These are phyloP conservation scores for Pleurotus citrinopileatus DNA, from an alignment of 768 basidiomycete genomes.

Conservation along the genomic window DNA sequence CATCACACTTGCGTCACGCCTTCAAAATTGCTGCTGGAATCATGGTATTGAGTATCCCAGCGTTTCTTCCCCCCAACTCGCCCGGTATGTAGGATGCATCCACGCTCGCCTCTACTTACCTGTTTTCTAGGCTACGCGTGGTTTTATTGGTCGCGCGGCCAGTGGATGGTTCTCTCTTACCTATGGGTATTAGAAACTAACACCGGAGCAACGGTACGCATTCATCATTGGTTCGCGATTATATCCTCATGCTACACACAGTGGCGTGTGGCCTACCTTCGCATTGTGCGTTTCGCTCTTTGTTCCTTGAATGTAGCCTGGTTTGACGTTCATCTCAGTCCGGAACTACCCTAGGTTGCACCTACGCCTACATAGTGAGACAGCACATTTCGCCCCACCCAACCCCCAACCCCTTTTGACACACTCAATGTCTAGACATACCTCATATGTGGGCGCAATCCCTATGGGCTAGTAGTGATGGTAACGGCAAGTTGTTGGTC, in stretches of 20 bases:
- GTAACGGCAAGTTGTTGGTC: constrained; percentile 29
- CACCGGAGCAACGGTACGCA: constrained; percentile 41
- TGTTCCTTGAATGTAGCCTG: background rate
- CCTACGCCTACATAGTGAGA: constrained; percentile 30
- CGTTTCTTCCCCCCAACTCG: constrained; percentile 35
- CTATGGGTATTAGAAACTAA: constrained; percentile 52
- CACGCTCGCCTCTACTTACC: no score
- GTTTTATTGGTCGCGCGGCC: constrained; percentile 36
- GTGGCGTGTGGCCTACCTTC: constrained; percentile 43
- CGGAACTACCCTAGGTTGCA: constrained; percentile 30
- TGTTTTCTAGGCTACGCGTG: constrained; percentile 31
- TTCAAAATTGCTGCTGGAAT: constrained; percentile 45
- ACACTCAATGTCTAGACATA: constrained; percentile 27
- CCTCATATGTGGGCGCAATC: constrained; percentile 35
- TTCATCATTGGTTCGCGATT: background rate
- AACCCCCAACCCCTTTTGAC: background rate
- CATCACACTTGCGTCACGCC: constrained; percentile 42
- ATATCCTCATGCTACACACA: constrained; percentile 6
- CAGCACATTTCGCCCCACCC: background rate
- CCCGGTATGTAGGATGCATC: constrained; percentile 22
- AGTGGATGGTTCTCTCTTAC: constrained; percentile 51
- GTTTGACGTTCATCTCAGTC: constrained; percentile 15
- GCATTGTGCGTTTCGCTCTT: constrained; percentile 29
- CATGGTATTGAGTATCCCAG: constrained; percentile 36
- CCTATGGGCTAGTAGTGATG: constrained; percentile 37